These are phyloP conservation scores for Musa balbisiana DNA, from an alignment of 202 grass and related monocot species.

Conservation along the genomic window DNA sequence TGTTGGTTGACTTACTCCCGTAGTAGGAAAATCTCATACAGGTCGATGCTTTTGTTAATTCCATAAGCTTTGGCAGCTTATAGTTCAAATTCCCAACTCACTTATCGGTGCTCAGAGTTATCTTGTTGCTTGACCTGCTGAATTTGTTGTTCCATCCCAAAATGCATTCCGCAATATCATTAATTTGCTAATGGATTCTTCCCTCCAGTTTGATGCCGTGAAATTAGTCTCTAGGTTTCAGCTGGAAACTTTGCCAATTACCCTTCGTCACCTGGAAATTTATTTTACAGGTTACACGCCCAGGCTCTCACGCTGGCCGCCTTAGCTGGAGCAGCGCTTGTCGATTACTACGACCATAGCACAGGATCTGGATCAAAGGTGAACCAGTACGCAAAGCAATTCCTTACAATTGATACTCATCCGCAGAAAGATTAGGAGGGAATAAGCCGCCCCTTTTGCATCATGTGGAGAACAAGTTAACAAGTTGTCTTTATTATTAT, in stretches of 20 bases:
- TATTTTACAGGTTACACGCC: constrained; percentile 66
- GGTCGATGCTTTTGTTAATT: too few relatives aligned
- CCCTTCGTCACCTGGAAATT: not conserved
- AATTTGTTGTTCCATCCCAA: too few relatives aligned
- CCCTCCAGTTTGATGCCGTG: not conserved
- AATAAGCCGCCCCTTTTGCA: not conserved
- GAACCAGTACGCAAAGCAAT: constrained; percentile 63
- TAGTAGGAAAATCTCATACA: too few relatives aligned
- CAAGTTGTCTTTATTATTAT: not conserved
- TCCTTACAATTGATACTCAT: constrained; percentile 22
- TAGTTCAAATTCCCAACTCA: too few relatives aligned
- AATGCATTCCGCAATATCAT: too few relatives aligned
- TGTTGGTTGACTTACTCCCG: too few relatives aligned
- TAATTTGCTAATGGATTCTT: too few relatives aligned
- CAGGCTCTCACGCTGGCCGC: constrained; percentile 84
- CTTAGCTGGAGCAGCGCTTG: constrained; percentile 62
- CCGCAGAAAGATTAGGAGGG: constrained; percentile 37
- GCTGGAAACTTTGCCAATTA: not conserved
- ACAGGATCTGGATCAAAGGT: constrained; percentile 55
- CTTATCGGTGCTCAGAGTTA: too few relatives aligned
- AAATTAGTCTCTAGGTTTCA: not conserved
- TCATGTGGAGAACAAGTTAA: not conserved
- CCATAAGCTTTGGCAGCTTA: too few relatives aligned
- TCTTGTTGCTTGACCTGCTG: too few relatives aligned
- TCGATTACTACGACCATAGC: constrained; percentile 84